Conservation (phyloP, 345 rosid genomes). For the Lepidium didymum region DNA sequence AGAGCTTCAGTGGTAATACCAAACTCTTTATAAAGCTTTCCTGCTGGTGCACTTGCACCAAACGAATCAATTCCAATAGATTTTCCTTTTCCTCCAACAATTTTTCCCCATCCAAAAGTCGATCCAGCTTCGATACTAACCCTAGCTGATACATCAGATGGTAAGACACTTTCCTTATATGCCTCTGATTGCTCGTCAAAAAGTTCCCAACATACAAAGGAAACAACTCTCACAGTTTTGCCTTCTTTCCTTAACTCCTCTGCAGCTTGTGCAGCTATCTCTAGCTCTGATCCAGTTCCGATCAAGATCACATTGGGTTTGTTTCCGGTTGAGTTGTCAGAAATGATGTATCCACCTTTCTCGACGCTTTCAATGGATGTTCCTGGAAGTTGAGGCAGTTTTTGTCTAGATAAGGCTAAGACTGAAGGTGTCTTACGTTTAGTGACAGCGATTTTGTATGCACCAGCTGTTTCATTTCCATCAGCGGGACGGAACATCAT, state of each 20-base stretch:
- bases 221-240: conserved; percentile 72
- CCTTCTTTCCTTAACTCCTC: conserved; percentile 75
- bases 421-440: conserved; percentile 81
- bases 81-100: conserved; percentile 70
- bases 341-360: conserved; percentile 81
- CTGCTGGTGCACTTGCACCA: conserved; percentile 97
- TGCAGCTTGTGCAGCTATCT: conserved; percentile 66
- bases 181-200: conserved; percentile 67
- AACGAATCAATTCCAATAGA: conserved; percentile 74
- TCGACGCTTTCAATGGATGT: conserved; percentile 82
- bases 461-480: conserved; percentile 95
- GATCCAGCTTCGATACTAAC: conserved; percentile 93
- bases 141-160: conserved; percentile 63
- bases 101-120: conserved; percentile 85
- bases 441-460: conserved; percentile 73
- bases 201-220: conserved; percentile 87
- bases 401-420: conserved; percentile 87
- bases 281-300: conserved; percentile 93
- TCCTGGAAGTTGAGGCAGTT: conserved; percentile 77
- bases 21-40: conserved; percentile 71
- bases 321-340: conserved; percentile 83
- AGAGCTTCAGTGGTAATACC: conserved; percentile 71
- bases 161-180: conserved; percentile 88
- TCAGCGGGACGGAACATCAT: conserved; percentile 98
- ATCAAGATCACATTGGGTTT: conserved; percentile 86